These are phyloP conservation scores for Naegleria fowleri DNA, from an alignment of 208 protist species.

Conservation along the genomic window DNA sequence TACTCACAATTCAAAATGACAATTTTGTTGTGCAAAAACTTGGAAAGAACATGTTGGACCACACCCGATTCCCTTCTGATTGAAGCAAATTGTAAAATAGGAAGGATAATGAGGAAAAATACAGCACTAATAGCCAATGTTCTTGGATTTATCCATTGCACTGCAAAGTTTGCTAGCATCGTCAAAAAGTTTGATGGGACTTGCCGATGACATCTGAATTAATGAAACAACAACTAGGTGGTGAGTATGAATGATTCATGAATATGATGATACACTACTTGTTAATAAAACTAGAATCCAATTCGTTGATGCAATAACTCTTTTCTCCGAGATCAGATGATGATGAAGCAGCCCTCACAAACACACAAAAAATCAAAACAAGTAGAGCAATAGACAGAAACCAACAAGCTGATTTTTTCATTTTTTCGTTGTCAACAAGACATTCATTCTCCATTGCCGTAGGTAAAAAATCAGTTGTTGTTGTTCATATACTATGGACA, in stretches of 20 bases:
- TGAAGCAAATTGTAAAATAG: background rate
- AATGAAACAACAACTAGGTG: background rate
- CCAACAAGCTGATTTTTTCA: background rate
- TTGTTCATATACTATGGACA: too few relatives aligned
- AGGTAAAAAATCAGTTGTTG: too few relatives aligned
- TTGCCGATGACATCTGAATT: background rate
- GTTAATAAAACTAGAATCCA: slow-evolving; percentile 18
- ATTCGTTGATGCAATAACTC: slow-evolving; percentile 13
- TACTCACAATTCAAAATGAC: slow-evolving; percentile 7
- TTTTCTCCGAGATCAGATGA: background rate
- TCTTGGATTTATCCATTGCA: slow-evolving; percentile 14
- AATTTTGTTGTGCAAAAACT: background rate
- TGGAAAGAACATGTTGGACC: background rate
- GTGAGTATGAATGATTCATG: background rate
- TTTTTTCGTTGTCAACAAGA: background rate
- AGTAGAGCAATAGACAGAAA: background rate
- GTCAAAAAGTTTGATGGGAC: background rate
- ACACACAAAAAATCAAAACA: background rate
- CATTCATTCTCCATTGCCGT: too few relatives aligned
- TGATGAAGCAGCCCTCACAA: background rate
- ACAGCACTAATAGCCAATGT: background rate
- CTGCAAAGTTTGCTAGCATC: background rate
- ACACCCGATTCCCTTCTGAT: background rate
- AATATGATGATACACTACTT: background rate
- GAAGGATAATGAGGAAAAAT: background rate